Evolutionary conservation across 1,284 basidiomycete species (phyloP), one percentile per base, ranked within the genome.

Genomic region (Apiotrichum domesticum): DNA sequence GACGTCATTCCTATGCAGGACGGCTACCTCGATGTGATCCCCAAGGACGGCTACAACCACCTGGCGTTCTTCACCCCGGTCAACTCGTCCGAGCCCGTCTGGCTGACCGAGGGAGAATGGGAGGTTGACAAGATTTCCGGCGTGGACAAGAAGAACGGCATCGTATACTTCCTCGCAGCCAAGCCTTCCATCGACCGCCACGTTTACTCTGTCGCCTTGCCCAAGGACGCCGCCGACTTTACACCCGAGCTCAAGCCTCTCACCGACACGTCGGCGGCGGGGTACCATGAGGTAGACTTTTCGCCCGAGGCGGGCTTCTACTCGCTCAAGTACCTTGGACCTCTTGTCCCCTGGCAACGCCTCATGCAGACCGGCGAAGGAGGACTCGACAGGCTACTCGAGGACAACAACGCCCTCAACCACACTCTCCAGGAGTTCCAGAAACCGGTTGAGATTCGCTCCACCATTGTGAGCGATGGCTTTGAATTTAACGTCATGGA

Each of bases 141-240:
- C 2, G 83, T 96, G 15, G 87, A 96, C 71, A 66, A 79, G 3
- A 77, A 81, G 46, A 83, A 83, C 39, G 82, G 84, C 41, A 71
- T 87, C 41, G 85, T 93, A 68, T 97, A 95, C 78, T 96, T 96
- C 75, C 80, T 85, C 59, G 90, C 89, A 4, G 90, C 93, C 2
- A 85, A 85, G 58, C 87, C 92, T 0, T 85, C 90, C 0, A 86
- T 84, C 7, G 85, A 91, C 66, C 84, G 95, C 40, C 88, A 95
- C 68, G 72, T 98, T 35, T 95, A 88, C 76, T 84, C 87, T 4
- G 82, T 87, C 4, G 75, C 82, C 4, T 78, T 95, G 11, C 85
- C 89, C 0, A 61, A 67, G 0, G 56, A 61, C 0, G 55, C 6
- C 14, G 59, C 48, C 0, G 62, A 66, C 7, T 73, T 73, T 55